These are phyloP conservation scores for Zymoseptoria brevis DNA, from an alignment of 2,329 filamentous ascomycete genomes.

Conservation along the genomic window DNA sequence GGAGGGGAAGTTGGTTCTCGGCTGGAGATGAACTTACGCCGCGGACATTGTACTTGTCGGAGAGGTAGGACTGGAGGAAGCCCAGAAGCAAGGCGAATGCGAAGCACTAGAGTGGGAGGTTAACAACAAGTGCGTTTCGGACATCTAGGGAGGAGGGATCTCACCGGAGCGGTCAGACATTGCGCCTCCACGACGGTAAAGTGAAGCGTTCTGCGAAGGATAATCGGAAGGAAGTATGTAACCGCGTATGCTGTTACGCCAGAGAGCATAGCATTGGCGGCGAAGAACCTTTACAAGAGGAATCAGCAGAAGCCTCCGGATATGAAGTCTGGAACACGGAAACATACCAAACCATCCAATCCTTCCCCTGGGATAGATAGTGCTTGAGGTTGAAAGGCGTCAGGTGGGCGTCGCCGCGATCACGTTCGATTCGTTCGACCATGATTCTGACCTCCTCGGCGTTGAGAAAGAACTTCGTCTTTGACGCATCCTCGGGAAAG, in stretches of 20 bases:
- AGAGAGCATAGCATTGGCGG: background rate
- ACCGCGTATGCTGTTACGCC: conserved; percentile 1
- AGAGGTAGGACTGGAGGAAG: background rate
- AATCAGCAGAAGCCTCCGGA: background rate
- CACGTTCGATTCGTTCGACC: conserved; percentile 8
- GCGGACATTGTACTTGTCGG: conserved; percentile 5
- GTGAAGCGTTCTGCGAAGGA: conserved; percentile 49
- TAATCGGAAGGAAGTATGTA: conserved; percentile 68
- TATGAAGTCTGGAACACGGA: background rate
- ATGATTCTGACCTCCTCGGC: conserved; percentile 8
- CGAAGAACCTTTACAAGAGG: background rate
- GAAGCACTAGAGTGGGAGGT: background rate
- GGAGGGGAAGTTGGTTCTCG: too few species aligned
- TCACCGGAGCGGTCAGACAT: conserved; percentile 50
- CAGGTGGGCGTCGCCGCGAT: conserved; percentile 5
- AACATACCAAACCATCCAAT: conserved; percentile 5
- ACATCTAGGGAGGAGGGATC: background rate
- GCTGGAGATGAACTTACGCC: background rate
- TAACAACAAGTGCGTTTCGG: background rate
- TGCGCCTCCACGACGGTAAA: conserved; percentile 58
- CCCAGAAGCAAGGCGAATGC: conserved; percentile 6
- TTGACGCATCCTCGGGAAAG: conserved; percentile 10
- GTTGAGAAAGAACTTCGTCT: conserved; percentile 10
- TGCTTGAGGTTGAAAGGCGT: conserved; percentile 8
- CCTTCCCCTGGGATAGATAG: conserved; percentile 2